Base-by-base conservation (phyloP, 2,329 filamentous ascomycete genomes). In the Xylaria hypoxylon region DNA sequence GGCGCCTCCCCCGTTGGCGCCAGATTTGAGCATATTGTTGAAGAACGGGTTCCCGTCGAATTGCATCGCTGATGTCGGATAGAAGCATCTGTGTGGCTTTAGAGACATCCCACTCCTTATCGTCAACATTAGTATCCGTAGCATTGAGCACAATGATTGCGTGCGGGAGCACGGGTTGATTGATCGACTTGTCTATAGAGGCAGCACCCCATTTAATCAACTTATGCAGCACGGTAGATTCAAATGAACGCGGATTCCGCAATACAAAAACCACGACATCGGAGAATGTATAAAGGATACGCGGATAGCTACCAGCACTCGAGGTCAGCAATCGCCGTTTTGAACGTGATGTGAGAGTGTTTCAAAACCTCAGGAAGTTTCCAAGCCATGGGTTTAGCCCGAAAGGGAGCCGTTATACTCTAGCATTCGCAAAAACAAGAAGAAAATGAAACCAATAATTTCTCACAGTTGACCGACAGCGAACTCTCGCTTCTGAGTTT, bases 81-180 rank as follows among this genome's bases (percentile, higher is more conserved):
- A 84, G 67, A 2, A 85, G 72, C 60, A 74, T 67, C 40, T 75
- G 66, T 1, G 83, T 85, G 6, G 81, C 79, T 11, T 65, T 71
- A 8, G 80, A 68, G 2, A 78, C 69, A 66, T 84, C 79, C 84
- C 84, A 86, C 51, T 80, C 76, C 7, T 75, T 69, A n/a, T 76
- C 73, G 38, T 81, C 75, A 3, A 81, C 75, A 44, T 75, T 75
- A 47, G 74, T 70, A 8, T 84, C 79, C 0, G 80, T 77, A 1
- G 79, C 80, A 71, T 87, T 87, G 40, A 87, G 76, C 0, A 83
- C 84, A 47, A 88, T 83, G 59, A 88, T 80, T 5, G 82, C 85
- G 70, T 86, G 84, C 2, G 86, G 85, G 2, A 87, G 78, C 2
- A 83, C 80, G 0, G 85, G 85, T 68, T 87, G 85, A 64, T 87